phyloP scores from a whole-genome alignment of 2,329 filamentous ascomycete genomes.

The Alternaria sp. region DNA sequence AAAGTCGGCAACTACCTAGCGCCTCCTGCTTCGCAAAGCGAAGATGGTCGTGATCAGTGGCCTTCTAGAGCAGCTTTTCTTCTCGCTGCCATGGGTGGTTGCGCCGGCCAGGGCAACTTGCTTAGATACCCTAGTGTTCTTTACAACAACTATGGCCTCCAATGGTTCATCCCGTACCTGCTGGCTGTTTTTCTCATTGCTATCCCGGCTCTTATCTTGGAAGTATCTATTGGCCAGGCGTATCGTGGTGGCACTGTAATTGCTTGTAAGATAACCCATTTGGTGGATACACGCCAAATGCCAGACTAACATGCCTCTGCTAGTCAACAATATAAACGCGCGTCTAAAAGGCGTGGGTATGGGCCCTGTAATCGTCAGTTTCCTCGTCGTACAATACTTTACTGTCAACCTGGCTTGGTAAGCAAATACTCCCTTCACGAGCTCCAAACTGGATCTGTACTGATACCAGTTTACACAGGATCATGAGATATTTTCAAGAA shows the following conservation, averaged over 20 bases:
- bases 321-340: slow-evolving; percentile 58
- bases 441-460: background rate
- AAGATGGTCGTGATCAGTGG: slow-evolving; percentile 63
- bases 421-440: background rate
- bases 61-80: slow-evolving; percentile 64
- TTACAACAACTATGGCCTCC: slow-evolving; percentile 68
- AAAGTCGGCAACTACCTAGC: slow-evolving; percentile 45
- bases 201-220: slow-evolving; percentile 65
- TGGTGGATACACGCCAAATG: background rate
- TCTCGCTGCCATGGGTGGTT: slow-evolving; percentile 67
- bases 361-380: slow-evolving; percentile 61
- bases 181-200: slow-evolving; percentile 65
- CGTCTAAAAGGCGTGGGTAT: slow-evolving; percentile 65
- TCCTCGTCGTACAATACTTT: slow-evolving; percentile 65
- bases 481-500: slow-evolving; percentile 67
- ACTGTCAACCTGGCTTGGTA: slow-evolving; percentile 63
- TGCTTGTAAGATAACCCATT: slow-evolving; percentile 48
- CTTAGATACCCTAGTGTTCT: slow-evolving; percentile 66
- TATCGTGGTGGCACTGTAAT: slow-evolving; percentile 66
- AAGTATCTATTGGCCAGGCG: slow-evolving; percentile 63
- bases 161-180: slow-evolving; percentile 69
- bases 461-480: slow-evolving; percentile 40
- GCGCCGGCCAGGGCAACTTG: slow-evolving; percentile 66
- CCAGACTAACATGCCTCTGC: background rate
- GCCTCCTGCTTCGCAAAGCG: slow-evolving; percentile 46